Evolutionary conservation across 1,139 yeast species (phyloP), one percentile per base, ranked within the genome.

Genomic region (Lodderomyces jiufengensis): DNA sequence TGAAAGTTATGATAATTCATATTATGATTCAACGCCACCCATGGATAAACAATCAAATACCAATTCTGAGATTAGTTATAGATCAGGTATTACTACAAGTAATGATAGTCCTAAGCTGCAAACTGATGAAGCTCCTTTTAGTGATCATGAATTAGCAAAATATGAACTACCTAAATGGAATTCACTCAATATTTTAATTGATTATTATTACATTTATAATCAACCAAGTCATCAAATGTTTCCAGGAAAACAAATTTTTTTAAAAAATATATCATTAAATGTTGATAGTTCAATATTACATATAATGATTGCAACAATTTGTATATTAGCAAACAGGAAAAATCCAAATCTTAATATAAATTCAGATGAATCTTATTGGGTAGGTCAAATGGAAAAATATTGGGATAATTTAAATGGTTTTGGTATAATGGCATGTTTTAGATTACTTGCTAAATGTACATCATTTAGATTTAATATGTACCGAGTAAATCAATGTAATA

Each of bases 171-270:
- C 84, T 1, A 45, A 59, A 9, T 61, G 70, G 63, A 48, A 50
- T 15, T 54, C 59, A 0, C 53, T 74, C 6, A 54, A 57, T 30
- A 48, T 55, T 9, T 46, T 74, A 27, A 47, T 77, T 33, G 76
- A 75, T 41, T 51, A 67, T 14, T 78, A 70, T 49, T 78, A 73
- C 49, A 59, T 65, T 30, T 70, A 67, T 46, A 55, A 63, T 29
- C 78, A 76, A 37, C 67, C 74, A 6, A 58, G 63, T 28, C 66
- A 70, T 38, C 66, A 72, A 32, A 50, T 73, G 11, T 50, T 77
- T 8, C 74, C 78, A 1, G 61, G 73, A 14, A 68, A 66, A 39
- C 44, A 52, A 3, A 45, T 57, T 4, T 56, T 75, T 24, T 42
- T 73, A 11, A 49, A 52, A 23, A 55, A 58, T 27, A 41, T 73